phyloP scores from a whole-genome alignment of 495 filamentous ascomycete species.

The Aspergillus baeticus region DNA sequence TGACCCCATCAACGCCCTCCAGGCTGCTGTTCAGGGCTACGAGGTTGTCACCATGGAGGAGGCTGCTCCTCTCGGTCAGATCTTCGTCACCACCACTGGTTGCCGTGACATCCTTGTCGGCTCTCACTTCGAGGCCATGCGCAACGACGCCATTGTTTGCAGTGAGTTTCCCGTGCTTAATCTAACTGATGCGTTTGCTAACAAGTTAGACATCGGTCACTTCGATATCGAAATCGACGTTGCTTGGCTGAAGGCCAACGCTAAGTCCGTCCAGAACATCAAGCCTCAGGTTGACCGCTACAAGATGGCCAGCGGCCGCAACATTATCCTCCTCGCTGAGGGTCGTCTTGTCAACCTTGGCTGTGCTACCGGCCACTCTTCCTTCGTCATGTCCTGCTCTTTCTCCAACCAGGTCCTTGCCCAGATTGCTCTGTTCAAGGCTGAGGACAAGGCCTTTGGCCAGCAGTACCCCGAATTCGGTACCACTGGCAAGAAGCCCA shows the following conservation, averaged over 20 bases:
- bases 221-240: conserved; percentile 99
- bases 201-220: conserved; percentile 84
- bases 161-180: conserved; percentile 56
- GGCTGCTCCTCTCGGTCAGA: conserved; percentile 82
- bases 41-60: conserved; percentile 98
- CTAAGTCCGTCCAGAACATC: conserved; percentile 91
- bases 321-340: conserved; percentile 98
- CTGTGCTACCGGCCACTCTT: conserved; percentile 98
- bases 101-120: conserved; percentile 96
- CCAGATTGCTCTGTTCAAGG: conserved; percentile 98
- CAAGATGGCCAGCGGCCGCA: conserved; percentile 87
- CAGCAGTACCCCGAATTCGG: conserved; percentile 96
- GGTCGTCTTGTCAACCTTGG: conserved; percentile 98
- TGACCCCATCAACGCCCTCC: conserved; percentile 99
- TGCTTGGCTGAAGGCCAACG: conserved; percentile 97
- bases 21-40: conserved; percentile 95
- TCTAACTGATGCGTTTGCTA: conserved; percentile 4
- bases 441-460: conserved; percentile 79
- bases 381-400: conserved; percentile 99
- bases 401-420: conserved; percentile 99
- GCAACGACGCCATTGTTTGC: conserved; percentile 98
- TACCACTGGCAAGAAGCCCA: conserved; percentile 81
- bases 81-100: conserved; percentile 98
- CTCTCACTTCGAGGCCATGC: conserved; percentile 94
- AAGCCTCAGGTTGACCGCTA: conserved; percentile 99